phyloP scores from a whole-genome alignment of 2,329 filamentous ascomycete species.

The Diplodia sapinea region DNA sequence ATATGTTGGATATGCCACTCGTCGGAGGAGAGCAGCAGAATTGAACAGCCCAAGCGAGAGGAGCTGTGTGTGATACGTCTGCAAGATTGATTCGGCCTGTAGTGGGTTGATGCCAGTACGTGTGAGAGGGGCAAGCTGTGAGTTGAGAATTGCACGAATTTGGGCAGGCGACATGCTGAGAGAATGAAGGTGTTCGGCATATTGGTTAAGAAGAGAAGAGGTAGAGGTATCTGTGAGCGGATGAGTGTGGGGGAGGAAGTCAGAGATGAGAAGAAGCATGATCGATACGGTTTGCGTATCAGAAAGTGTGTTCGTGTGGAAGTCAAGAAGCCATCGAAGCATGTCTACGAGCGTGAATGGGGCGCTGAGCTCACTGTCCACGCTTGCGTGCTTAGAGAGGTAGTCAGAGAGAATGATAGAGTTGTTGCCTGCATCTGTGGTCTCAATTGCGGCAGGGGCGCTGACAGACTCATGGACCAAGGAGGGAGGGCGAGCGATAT shows the following conservation, averaged over 20 bases:
- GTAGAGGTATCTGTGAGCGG: slow-evolving; percentile 39
- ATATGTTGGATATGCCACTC: slow-evolving; percentile 60
- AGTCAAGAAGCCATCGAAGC: slow-evolving; percentile 50
- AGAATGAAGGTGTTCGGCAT: slow-evolving; percentile 48
- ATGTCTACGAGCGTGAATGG: slow-evolving; percentile 52
- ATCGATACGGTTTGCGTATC: slow-evolving; percentile 56
- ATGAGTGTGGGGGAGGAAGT: slow-evolving; percentile 53
- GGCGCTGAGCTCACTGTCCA: slow-evolving; percentile 43
- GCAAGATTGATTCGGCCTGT: slow-evolving; percentile 62
- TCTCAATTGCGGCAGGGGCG: slow-evolving; percentile 35
- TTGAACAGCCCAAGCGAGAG: slow-evolving; percentile 54
- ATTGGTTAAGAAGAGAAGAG: slow-evolving; percentile 43
- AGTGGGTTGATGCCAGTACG: slow-evolving; percentile 54
- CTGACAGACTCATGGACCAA: slow-evolving; percentile 12
- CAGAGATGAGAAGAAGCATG: slow-evolving; percentile 54
- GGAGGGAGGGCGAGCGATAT: not conserved
- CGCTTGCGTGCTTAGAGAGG: slow-evolving; percentile 40
- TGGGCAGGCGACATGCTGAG: slow-evolving; percentile 48
- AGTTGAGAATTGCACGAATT: slow-evolving; percentile 50
- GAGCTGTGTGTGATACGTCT: slow-evolving; percentile 64
- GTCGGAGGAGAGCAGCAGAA: slow-evolving; percentile 62
- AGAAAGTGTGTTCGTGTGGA: slow-evolving; percentile 49
- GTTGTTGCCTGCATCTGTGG: slow-evolving; percentile 35
- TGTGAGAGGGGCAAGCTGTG: slow-evolving; percentile 48
- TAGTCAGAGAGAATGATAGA: slow-evolving; percentile 47